phyloP scores from a whole-genome alignment of 23 red algal species.

The Gracilaria gracilis region DNA sequence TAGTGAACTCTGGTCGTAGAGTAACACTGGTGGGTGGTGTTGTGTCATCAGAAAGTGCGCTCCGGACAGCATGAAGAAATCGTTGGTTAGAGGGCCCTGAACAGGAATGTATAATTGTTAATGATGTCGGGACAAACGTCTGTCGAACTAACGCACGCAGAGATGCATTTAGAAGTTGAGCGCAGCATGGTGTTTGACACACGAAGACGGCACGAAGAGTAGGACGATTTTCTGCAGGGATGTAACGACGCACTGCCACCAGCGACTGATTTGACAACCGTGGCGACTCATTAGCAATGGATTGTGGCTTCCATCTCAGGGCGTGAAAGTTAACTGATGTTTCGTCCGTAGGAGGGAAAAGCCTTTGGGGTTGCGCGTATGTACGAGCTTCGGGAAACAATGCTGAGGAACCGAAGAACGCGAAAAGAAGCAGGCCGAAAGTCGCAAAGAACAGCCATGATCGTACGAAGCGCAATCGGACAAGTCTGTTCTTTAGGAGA shows the following conservation, averaged over 20 bases:
- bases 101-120: slow-evolving; percentile 61
- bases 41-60: slow-evolving; percentile 8
- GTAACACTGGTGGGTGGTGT: background rate
- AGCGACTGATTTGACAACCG: slow-evolving; percentile 14
- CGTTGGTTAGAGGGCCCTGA: background rate
- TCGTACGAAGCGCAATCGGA: too few relatives aligned
- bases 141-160: slow-evolving; percentile 31
- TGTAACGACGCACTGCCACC: background rate
- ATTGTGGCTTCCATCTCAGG: too few relatives aligned
- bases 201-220: slow-evolving; percentile 56
- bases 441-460: too few relatives aligned
- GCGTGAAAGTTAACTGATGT: too few relatives aligned
- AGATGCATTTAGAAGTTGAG: background rate
- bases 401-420: too few relatives aligned
- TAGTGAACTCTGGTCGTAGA: background rate
- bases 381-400: too few relatives aligned
- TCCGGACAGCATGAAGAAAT: slow-evolving; percentile 9
- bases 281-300: background rate
- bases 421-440: too few relatives aligned
- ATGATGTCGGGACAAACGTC: slow-evolving; percentile 35
- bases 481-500: too few relatives aligned
- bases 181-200: slow-evolving; percentile 46
- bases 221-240: background rate
- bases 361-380: too few relatives aligned
- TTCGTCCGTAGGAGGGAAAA: too few relatives aligned